These are phyloP conservation scores for Dactylellina parvicollis DNA, from an alignment of 2,329 filamentous ascomycete species.

Conservation along the genomic window DNA sequence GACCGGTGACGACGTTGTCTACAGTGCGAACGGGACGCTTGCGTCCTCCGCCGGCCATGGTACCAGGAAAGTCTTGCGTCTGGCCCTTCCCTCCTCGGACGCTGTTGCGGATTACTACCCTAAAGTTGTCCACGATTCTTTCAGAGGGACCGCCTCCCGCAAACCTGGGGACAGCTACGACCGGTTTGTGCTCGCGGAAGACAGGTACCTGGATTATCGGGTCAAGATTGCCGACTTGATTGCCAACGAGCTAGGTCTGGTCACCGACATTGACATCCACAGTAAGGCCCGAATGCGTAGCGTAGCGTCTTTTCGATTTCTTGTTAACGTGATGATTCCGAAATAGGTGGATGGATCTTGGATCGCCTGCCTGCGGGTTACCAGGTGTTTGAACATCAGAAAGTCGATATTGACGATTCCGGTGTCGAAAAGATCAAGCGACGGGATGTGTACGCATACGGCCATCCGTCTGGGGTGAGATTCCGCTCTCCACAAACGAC, in stretches of 20 bases:
- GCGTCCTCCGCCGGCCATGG: conserved; percentile 2
- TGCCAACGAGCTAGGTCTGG: conserved; percentile 2
- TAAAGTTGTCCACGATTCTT: conserved; percentile 4
- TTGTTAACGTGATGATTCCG: neutral
- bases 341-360: conserved; percentile 26
- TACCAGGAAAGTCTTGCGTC: neutral
- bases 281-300: too few species aligned
- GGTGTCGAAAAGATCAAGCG: conserved; percentile 30
- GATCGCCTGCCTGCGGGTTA: conserved; percentile 20
- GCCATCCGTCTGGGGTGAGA: conserved; percentile 16
- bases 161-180: conserved; percentile 32
- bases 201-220: neutral
- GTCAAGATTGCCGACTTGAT: conserved; percentile 30
- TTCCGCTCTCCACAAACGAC: conserved; percentile 34
- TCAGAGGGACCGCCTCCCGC: neutral
- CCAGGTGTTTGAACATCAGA: conserved; percentile 21
- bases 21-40: conserved; percentile 14
- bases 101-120: conserved; percentile 23
- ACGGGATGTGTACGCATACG: conserved; percentile 35
- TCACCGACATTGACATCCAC: neutral
- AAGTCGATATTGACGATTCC: neutral
- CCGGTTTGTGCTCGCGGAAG: conserved; percentile 17
- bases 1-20: conserved; percentile 3
- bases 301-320: neutral
- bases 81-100: conserved; percentile 2